Percentiles rank a stretch among this genome's conserved stretches.
Conservation (phyloP, 345 rosid species). For the Bretschneidera sinensis region DNA sequence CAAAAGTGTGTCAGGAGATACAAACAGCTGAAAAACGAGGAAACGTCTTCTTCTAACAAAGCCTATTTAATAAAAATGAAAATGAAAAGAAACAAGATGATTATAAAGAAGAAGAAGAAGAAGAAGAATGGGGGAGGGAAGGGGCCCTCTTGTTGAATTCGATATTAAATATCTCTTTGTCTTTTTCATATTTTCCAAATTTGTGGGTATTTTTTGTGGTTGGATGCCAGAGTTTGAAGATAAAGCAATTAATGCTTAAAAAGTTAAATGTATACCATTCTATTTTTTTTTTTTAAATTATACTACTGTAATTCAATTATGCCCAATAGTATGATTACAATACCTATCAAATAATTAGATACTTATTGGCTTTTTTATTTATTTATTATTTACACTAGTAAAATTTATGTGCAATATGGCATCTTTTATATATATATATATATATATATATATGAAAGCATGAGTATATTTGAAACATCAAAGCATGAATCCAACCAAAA, state of each 20-base stretch:
- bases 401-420: too few species aligned
- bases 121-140: slow-evolving; percentile 1
- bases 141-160: slow-evolving; percentile 32
- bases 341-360: too few species aligned
- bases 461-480: background rate
- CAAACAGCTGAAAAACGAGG: slow-evolving; percentile 78
- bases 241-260: slow-evolving; percentile 68
- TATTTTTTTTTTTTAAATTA: too few species aligned
- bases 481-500: background rate
- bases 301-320: too few species aligned
- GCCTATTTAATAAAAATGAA: slow-evolving; percentile 27
- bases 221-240: slow-evolving; percentile 42
- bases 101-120: slow-evolving; percentile 33
- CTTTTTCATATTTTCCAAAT: slow-evolving; percentile 10
- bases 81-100: slow-evolving; percentile 16
- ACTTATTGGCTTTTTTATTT: too few species aligned
- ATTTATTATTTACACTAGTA: too few species aligned
- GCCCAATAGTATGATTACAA: too few species aligned
- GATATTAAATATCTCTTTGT: slow-evolving; percentile 48
- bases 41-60: slow-evolving; percentile 69
- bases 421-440: too few species aligned
- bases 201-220: slow-evolving; percentile 35
- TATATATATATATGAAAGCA: too few species aligned
- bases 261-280: too few species aligned
- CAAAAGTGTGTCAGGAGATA: slow-evolving; percentile 52